Evolutionary conservation across 1,284 basidiomycete species (phyloP).

Genomic region (Ceratobasidium sp.): DNA sequence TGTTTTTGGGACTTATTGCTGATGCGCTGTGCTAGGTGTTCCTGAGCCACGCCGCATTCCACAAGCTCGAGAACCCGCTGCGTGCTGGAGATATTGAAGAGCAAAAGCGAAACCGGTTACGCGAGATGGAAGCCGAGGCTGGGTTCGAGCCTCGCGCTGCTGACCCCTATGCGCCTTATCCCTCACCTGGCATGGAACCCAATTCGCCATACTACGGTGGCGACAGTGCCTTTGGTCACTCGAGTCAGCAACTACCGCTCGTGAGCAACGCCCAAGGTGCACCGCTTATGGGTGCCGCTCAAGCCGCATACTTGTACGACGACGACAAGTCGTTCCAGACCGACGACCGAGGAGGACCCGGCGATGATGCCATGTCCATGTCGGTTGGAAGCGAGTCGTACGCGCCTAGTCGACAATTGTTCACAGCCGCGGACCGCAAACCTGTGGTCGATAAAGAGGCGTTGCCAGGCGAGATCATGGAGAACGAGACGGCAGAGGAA

Average conservation of each 20-base stretch:
- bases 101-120: constrained; percentile 78
- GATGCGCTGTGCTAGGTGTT: constrained; percentile 74
- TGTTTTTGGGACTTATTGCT: constrained; percentile 22
- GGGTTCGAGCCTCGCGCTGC: constrained; percentile 75
- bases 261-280: constrained; percentile 80
- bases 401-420: constrained; percentile 95
- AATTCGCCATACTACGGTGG: constrained; percentile 64
- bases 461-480: constrained; percentile 81
- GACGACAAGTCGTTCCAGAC: constrained; percentile 81
- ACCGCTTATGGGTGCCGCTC: constrained; percentile 64
- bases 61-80: constrained; percentile 88
- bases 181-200: constrained; percentile 59
- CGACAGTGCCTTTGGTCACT: constrained; percentile 67
- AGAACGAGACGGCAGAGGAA: constrained; percentile 89
- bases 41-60: constrained; percentile 89
- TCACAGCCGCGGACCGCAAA: constrained; percentile 81
- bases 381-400: constrained; percentile 91
- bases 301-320: constrained; percentile 68
- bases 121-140: constrained; percentile 79
- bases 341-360: constrained; percentile 80
- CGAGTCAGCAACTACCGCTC: constrained; percentile 75
- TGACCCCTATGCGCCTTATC: constrained; percentile 85
- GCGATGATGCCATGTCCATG: constrained; percentile 78
- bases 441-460: constrained; percentile 83
- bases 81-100: constrained; percentile 87